A percentile compares a stretch with the other conserved stretches of the same genome.
These are phyloP conservation scores for Cytospora leucostoma DNA, from an alignment of 2,329 filamentous ascomycete species.

Conservation along the genomic window DNA sequence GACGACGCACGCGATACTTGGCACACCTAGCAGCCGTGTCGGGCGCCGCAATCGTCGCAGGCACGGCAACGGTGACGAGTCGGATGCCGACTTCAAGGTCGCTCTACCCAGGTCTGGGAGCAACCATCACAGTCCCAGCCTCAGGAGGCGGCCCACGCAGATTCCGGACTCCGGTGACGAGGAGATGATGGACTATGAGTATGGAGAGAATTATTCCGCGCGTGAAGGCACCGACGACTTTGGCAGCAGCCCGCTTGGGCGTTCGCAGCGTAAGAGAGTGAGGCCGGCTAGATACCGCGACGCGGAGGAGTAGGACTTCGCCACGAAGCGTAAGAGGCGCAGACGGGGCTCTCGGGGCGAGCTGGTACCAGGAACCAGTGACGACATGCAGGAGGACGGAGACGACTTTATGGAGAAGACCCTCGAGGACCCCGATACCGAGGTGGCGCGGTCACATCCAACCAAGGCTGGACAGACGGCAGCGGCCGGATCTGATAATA, in stretches of 20 bases:
- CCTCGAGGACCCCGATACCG: not conserved
- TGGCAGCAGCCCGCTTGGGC: conserved; percentile 22
- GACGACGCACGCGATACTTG: conserved; percentile 22
- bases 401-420: not conserved
- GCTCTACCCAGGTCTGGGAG: conserved; percentile 21
- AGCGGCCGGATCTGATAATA: not conserved
- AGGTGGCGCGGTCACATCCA: not conserved
- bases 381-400: too few species aligned
- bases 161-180: conserved; percentile 26
- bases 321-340: conserved; percentile 7
- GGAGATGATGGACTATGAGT: conserved; percentile 16
- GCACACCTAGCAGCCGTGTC: conserved; percentile 25
- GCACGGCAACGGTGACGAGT: conserved; percentile 16
- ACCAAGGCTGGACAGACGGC: not conserved
- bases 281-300: conserved; percentile 28
- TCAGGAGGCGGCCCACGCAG: conserved; percentile 18
- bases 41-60: conserved; percentile 23
- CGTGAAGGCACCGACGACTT: conserved; percentile 20
- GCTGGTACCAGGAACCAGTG: not conserved
- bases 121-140: conserved; percentile 22
- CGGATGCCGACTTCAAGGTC: conserved; percentile 15
- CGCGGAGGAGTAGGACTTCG: conserved; percentile 27
- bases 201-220: conserved; percentile 14
- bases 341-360: not conserved
- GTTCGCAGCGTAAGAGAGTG: conserved; percentile 27